These are phyloP conservation scores for Aspergillus egyptiacus DNA, from an alignment of 495 filamentous ascomycete genomes.

Conservation along the genomic window DNA sequence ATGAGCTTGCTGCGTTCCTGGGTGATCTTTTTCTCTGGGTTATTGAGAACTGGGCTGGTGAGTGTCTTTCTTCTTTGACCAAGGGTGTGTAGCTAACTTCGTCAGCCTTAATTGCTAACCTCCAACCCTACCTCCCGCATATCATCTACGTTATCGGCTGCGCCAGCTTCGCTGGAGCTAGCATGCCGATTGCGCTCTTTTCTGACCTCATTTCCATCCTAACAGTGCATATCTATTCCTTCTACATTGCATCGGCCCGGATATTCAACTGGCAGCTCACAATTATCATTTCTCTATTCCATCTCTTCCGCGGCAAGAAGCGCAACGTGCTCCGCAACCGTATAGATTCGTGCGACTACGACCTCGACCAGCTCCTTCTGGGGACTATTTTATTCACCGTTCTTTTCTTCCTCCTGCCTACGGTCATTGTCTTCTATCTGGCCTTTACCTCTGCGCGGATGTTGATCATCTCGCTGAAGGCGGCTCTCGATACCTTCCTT, in stretches of 20 bases:
- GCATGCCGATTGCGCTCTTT: constrained; percentile 93
- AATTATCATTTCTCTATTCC: constrained; percentile 93
- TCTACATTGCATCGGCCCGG: constrained; percentile 91
- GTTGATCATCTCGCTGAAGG: constrained; percentile 90
- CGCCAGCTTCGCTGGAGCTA: constrained; percentile 90
- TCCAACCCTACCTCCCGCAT: constrained; percentile 73
- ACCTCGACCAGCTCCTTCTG: constrained; percentile 92
- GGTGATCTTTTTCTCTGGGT: constrained; percentile 97
- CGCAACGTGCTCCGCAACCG: constrained; percentile 94
- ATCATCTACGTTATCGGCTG: constrained; percentile 92
- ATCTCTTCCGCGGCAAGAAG: constrained; percentile 96
- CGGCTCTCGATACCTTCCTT: constrained; percentile 78
- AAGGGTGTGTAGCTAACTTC: constrained; percentile 17
- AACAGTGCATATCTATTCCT: constrained; percentile 94
- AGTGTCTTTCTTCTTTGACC: constrained; percentile 13
- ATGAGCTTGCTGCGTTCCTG: constrained; percentile 85
- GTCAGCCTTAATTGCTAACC: constrained; percentile 62
- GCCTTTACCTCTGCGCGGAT: constrained; percentile 93
- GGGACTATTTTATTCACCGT: constrained; percentile 96
- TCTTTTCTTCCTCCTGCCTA: constrained; percentile 90
- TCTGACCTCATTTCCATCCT: constrained; percentile 90
- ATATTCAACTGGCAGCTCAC: constrained; percentile 99
- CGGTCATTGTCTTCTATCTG: constrained; percentile 91
- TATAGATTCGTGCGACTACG: constrained; percentile 98
- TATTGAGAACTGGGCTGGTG: constrained; percentile 92